These are phyloP conservation scores for Tuber brumale DNA, from an alignment of 495 filamentous ascomycete genomes.

Conservation along the genomic window DNA sequence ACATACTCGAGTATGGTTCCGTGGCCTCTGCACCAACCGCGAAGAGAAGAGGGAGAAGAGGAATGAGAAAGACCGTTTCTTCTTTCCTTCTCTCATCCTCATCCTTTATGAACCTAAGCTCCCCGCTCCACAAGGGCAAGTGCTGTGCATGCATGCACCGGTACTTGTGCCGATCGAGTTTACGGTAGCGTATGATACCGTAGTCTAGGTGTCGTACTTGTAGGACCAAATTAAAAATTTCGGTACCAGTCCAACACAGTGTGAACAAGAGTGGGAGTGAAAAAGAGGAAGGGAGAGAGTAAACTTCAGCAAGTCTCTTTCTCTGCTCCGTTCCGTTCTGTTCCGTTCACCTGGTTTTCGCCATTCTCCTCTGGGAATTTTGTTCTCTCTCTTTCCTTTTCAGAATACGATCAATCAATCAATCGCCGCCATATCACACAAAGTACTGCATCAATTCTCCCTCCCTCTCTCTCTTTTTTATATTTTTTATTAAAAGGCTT, in stretches of 20 bases:
- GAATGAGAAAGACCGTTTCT: background rate
- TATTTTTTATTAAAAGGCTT: background rate
- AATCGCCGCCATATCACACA: background rate
- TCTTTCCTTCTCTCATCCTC: background rate
- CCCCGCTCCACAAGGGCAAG: background rate
- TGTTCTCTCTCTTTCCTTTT: background rate
- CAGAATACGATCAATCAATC: background rate
- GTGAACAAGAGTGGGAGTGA: background rate
- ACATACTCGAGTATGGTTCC: background rate
- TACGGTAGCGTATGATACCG: background rate
- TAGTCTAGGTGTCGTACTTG: too few species aligned
- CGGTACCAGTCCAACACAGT: background rate
- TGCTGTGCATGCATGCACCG: background rate
- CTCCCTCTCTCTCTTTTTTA: background rate
- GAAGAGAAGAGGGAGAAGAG: background rate
- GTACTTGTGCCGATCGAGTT: background rate
- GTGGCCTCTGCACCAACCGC: background rate
- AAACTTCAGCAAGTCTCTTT: background rate
- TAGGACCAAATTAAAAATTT: background rate
- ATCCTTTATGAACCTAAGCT: background rate
- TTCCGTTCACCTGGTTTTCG: constrained; percentile 25
- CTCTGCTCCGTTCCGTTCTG: constrained; percentile 8
- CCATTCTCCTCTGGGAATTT: constrained; percentile 14
- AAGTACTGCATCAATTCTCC: background rate
- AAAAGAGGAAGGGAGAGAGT: background rate